These are phyloP conservation scores for Sporormia fimetaria DNA, from an alignment of 495 filamentous ascomycete genomes.

Conservation along the genomic window DNA sequence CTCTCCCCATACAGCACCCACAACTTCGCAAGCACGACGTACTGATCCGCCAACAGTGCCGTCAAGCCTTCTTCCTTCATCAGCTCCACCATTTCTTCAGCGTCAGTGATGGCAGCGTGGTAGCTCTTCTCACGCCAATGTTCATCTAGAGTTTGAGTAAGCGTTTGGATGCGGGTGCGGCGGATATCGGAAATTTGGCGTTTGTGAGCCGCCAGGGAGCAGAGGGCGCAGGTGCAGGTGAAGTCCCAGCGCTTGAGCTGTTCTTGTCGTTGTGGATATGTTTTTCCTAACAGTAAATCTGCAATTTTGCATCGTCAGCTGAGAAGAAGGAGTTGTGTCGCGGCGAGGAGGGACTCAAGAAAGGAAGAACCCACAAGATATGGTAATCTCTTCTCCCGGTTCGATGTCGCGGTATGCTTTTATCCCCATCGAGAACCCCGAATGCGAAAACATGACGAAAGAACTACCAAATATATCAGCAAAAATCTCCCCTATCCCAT, in stretches of 20 bases:
- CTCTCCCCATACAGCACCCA: not conserved
- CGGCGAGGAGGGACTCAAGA: not conserved
- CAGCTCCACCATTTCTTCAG: slow-evolving; percentile 4
- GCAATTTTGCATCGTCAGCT: not conserved
- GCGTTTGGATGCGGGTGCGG: slow-evolving; percentile 1
- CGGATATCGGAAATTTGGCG: slow-evolving; percentile 3
- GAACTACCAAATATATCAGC: slow-evolving; percentile 1
- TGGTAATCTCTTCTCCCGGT: slow-evolving; percentile 13
- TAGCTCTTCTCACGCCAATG: not conserved
- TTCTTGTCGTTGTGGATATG: not conserved
- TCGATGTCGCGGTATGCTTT: slow-evolving; percentile 16
- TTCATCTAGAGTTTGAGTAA: not conserved
- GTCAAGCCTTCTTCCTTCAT: slow-evolving; percentile 7
- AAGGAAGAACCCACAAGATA: slow-evolving; percentile 5
- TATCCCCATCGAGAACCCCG: slow-evolving; percentile 7
- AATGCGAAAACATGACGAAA: slow-evolving; percentile 16
- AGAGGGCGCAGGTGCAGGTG: slow-evolving; percentile 11
- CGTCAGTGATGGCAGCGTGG: slow-evolving; percentile 1
- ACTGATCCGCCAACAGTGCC: slow-evolving; percentile 4
- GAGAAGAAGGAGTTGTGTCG: not conserved
- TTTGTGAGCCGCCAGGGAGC: not conserved
- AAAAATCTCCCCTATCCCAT: too few relatives aligned
- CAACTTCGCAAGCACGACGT: slow-evolving; percentile 8
- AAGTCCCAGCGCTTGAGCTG: slow-evolving; percentile 13
- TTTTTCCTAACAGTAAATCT: slow-evolving; percentile 8